Conservation (phyloP, 331 rosid genomes). For the Malus hybrid region DNA sequence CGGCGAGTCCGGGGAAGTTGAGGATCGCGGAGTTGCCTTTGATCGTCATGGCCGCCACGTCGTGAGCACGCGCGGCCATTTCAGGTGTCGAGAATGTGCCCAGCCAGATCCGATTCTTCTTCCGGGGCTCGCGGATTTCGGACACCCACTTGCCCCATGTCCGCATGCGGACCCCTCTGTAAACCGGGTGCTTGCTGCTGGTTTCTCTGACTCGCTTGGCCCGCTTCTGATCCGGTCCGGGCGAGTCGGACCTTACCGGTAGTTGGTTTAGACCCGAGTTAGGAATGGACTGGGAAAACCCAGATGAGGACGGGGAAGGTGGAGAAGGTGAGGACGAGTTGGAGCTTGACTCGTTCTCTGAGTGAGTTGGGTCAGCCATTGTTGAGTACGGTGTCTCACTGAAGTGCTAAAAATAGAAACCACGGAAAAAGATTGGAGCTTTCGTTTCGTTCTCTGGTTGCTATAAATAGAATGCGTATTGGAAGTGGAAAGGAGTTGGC, state of each 20-base stretch:
- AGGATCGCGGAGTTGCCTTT: constrained; percentile 86
- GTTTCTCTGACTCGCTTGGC: constrained; percentile 36
- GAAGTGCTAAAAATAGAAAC: background rate
- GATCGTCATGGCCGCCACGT: constrained; percentile 74
- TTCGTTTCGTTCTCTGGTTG: background rate
- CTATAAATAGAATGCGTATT: background rate
- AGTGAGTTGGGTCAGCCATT: constrained; percentile 33
- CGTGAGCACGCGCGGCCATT: constrained; percentile 99
- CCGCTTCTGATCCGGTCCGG: constrained; percentile 27
- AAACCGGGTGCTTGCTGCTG: constrained; percentile 49
- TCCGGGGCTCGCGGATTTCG: constrained; percentile 92
- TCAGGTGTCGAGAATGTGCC: constrained; percentile 89
- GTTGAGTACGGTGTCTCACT: background rate
- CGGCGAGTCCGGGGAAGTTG: constrained; percentile 77
- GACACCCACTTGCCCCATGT: constrained; percentile 99
- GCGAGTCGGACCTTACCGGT: background rate
- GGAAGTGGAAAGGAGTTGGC: background rate
- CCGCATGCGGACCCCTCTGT: constrained; percentile 94
- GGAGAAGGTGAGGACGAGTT: constrained; percentile 15
- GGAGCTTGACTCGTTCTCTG: constrained; percentile 26
- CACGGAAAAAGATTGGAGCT: background rate
- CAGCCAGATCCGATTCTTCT: constrained; percentile 95
- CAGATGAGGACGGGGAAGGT: constrained; percentile 13
- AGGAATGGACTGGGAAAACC: background rate
- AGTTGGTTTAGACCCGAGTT: background rate